Evolutionary conservation across 2,329 filamentous ascomycete genomes (phyloP).

Genomic region (Chaetomiaceae sp.): DNA sequence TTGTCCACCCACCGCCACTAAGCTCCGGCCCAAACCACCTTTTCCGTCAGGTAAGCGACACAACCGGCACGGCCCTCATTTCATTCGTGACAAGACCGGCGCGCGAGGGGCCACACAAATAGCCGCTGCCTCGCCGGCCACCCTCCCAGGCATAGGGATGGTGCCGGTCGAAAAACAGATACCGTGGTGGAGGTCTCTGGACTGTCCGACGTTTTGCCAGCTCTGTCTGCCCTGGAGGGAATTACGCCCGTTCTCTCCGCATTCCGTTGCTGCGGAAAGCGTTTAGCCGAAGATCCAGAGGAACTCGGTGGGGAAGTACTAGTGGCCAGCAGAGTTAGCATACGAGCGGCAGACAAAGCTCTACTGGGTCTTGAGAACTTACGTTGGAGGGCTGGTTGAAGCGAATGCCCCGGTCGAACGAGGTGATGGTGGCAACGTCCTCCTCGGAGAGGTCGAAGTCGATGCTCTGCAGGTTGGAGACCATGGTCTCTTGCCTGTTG

Average conservation of each 20-base stretch:
- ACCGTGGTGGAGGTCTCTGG: neutral
- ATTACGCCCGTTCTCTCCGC: conserved; percentile 2
- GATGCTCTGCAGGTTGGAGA: conserved; percentile 61
- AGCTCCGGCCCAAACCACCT: too few species aligned
- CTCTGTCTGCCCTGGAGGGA: neutral
- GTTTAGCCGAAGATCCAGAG: conserved; percentile 53
- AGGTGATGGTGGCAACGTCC: conserved; percentile 62
- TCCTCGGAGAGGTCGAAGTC: conserved; percentile 58
- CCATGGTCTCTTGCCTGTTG: conserved; percentile 46
- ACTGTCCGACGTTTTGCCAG: neutral
- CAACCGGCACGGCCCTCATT: conserved; percentile 10
- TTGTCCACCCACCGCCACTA: neutral
- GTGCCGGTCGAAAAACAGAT: conserved; percentile 2
- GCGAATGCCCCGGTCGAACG: conserved; percentile 58
- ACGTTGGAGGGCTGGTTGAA: conserved; percentile 63
- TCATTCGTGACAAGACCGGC: conserved; percentile 14
- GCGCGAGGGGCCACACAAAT: neutral
- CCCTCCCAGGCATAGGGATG: conserved; percentile 3
- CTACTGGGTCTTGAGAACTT: conserved; percentile 9
- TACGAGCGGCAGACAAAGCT: neutral
- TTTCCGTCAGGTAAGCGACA: conserved; percentile 2
- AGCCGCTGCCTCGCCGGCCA: neutral
- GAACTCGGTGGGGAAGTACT: conserved; percentile 52
- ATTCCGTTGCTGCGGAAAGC: neutral
- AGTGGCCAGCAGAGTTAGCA: neutral